Conservation (phyloP, 192 early-diverging fungal genomes). For the Backusella sp. region DNA sequence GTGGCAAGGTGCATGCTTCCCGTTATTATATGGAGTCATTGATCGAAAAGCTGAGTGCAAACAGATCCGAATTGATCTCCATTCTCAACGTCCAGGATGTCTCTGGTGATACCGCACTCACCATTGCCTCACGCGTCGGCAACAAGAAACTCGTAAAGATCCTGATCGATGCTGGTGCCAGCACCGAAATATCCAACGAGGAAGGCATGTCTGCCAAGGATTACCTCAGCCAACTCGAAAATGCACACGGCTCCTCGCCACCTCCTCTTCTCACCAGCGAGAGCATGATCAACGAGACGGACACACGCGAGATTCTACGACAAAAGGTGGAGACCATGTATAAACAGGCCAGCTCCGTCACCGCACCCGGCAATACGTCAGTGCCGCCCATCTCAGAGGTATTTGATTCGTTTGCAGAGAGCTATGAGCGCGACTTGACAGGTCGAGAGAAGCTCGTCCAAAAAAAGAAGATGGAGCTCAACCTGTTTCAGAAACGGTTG, state of each 20-base stretch:
- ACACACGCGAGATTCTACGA: neutral
- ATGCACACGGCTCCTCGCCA: neutral
- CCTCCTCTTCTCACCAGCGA: neutral
- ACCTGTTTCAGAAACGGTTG: constrained; percentile 30
- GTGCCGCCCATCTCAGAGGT: constrained; percentile 40
- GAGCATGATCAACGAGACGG: neutral
- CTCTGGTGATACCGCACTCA: constrained; percentile 77
- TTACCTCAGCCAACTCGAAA: neutral
- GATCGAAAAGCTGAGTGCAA: constrained; percentile 62
- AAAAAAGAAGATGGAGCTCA: constrained; percentile 35
- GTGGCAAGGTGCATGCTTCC: constrained; percentile 70
- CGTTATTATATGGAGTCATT: constrained; percentile 91
- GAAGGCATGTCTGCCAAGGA: constrained; percentile 18
- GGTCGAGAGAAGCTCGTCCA: constrained; percentile 44
- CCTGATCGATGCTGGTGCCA: constrained; percentile 61
- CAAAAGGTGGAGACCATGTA: constrained; percentile 19
- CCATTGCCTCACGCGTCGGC: constrained; percentile 61
- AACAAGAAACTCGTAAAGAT: constrained; percentile 59
- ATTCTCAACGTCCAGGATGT: constrained; percentile 78
- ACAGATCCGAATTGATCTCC: constrained; percentile 72
- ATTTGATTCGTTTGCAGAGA: constrained; percentile 42
- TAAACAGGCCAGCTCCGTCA: neutral
- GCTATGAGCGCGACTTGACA: constrained; percentile 43
- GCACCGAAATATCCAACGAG: constrained; percentile 3
- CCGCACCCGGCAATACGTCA: neutral